Evolutionary conservation across 2,329 filamentous ascomycete species (phyloP).

Genomic region (Pseudopyrenochaeta lycopersici): DNA sequence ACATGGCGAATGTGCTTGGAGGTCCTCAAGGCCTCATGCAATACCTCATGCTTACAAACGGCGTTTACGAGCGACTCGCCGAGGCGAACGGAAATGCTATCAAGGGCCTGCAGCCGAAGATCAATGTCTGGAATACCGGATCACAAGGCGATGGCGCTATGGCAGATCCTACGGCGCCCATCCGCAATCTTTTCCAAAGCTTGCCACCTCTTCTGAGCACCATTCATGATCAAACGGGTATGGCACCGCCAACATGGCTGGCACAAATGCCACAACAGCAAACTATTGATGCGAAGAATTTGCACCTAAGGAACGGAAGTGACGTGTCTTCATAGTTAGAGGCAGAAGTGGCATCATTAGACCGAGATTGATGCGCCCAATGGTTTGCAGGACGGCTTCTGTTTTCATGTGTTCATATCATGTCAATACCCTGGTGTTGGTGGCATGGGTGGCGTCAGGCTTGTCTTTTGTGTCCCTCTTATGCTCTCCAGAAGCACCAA

Average conservation of each 20-base stretch:
- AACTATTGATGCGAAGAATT: constrained; percentile 25
- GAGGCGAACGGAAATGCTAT: constrained; percentile 80
- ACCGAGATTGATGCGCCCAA: neutral
- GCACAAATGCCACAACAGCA: constrained; percentile 59
- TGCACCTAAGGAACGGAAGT: constrained; percentile 38
- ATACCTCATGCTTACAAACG: constrained; percentile 88
- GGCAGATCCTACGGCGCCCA: constrained; percentile 68
- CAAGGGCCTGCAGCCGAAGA: constrained; percentile 83
- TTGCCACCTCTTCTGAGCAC: constrained; percentile 83
- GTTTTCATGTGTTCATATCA: constrained; percentile 4
- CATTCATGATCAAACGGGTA: constrained; percentile 89
- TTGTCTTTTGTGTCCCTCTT: neutral
- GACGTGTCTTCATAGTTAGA: constrained; percentile 18
- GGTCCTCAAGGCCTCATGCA: constrained; percentile 81
- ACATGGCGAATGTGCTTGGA: constrained; percentile 76
- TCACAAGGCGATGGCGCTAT: constrained; percentile 52
- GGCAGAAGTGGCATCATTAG: neutral
- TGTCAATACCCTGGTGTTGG: constrained; percentile 15
- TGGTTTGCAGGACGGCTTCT: neutral
- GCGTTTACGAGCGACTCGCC: constrained; percentile 79
- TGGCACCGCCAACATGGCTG: constrained; percentile 79
- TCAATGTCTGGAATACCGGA: constrained; percentile 89
- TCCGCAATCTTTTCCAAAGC: constrained; percentile 85
- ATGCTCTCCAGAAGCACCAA: neutral
- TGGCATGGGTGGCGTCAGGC: constrained; percentile 8